Percentiles rank a stretch among this genome's conserved stretches.
Evolutionary conservation across 1,284 basidiomycete genomes (phyloP).

Genomic region (Sphaerobolus stellatus): DNA sequence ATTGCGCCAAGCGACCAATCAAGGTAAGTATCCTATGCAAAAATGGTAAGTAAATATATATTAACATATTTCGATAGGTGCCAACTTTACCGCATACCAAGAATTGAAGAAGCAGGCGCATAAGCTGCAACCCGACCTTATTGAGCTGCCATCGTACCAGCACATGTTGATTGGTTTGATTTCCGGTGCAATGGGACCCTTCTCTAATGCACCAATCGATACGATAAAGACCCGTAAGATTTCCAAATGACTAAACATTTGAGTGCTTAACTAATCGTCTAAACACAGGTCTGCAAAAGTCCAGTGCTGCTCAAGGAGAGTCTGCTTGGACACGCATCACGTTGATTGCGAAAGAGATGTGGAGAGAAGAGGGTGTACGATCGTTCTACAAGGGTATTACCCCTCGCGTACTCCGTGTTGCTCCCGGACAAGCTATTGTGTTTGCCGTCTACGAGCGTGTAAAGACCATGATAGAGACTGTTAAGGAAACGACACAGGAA

Average conservation of each 20-base stretch:
- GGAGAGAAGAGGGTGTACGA: constrained; percentile 82
- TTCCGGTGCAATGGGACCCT: constrained; percentile 96
- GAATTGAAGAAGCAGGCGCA: constrained; percentile 88
- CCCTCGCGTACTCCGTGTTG: constrained; percentile 93
- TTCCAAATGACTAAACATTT: constrained; percentile 5
- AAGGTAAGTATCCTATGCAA: constrained; percentile 55
- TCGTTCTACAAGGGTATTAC: constrained; percentile 99
- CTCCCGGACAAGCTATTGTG: constrained; percentile 90
- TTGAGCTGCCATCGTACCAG: constrained; percentile 88
- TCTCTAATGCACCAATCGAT: constrained; percentile 96
- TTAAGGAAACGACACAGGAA: constrained; percentile 57
- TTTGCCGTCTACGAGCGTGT: constrained; percentile 91
- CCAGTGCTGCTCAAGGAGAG: constrained; percentile 74
- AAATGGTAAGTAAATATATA: neutral
- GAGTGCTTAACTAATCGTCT: neutral
- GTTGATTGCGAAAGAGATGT: constrained; percentile 88
- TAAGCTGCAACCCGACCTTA: constrained; percentile 70
- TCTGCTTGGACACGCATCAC: constrained; percentile 77
- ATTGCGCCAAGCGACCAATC: constrained; percentile 95
- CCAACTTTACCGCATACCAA: constrained; percentile 98
- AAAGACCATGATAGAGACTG: constrained; percentile 68
- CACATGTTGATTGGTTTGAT: constrained; percentile 93
- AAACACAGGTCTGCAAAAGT: constrained; percentile 75
- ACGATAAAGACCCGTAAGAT: constrained; percentile 90
- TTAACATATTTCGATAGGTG: constrained; percentile 46